Conservation (phyloP, 2,329 filamentous ascomycete genomes). For the Pleurostoma richardsiae region DNA sequence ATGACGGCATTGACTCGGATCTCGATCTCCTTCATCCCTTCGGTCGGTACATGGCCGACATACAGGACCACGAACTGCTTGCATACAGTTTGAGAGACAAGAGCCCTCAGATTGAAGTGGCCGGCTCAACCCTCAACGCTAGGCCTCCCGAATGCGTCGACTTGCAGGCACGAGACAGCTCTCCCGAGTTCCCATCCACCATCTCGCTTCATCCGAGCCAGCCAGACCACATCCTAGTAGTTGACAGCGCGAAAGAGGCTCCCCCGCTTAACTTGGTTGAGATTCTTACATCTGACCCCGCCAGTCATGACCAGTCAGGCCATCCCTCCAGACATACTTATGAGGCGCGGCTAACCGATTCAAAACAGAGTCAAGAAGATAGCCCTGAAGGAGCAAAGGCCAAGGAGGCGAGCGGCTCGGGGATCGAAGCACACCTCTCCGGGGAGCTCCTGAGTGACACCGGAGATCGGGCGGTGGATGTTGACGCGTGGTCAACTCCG, state of each 20-base stretch:
- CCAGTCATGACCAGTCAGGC: not conserved
- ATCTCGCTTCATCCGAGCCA: not conserved
- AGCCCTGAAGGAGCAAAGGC: not conserved
- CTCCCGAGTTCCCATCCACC: not conserved
- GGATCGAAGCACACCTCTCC: no score
- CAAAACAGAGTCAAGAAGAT: not conserved
- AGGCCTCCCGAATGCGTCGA: not conserved
- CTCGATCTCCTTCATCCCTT: conserved; percentile 1
- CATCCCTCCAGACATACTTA: not conserved
- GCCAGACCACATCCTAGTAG: not conserved
- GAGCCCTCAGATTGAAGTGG: not conserved
- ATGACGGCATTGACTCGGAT: not conserved
- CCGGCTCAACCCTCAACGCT: not conserved
- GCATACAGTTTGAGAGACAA: not conserved
- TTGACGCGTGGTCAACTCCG: not conserved
- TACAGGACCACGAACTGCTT: not conserved
- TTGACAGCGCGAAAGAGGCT: no score
- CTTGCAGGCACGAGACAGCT: not conserved
- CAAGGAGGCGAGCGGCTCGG: no score
- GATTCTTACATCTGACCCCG: no score
- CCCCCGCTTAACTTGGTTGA: no score
- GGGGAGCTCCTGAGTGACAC: not conserved
- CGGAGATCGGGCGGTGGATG: not conserved
- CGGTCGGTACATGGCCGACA: not conserved
- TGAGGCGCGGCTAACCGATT: not conserved